Percentiles rank a stretch among this genome's conserved stretches.
phyloP scores from a whole-genome alignment of 2,329 filamentous ascomycete genomes.

The Fusarium robinianum region DNA sequence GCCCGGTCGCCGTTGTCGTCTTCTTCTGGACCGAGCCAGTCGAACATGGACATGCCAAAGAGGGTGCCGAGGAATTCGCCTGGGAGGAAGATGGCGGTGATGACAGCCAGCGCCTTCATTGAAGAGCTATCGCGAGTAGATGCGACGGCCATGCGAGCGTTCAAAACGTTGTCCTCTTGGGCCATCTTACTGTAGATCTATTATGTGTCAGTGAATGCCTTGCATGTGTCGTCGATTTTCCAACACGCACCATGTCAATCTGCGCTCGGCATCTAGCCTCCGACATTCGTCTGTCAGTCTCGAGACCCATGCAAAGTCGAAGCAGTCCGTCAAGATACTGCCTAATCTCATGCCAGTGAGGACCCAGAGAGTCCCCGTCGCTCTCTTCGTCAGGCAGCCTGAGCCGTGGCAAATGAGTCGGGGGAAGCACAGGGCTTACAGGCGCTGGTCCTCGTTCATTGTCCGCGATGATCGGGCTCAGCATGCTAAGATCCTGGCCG shows the following conservation, averaged over 20 bases:
- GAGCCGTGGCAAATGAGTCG: constrained; percentile 24
- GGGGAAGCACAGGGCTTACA: constrained; percentile 35
- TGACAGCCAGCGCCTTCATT: constrained; percentile 54
- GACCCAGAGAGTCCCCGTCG: constrained; percentile 39
- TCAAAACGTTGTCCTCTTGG: constrained; percentile 53
- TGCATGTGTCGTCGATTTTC: background rate
- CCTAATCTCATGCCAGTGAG: constrained; percentile 52
- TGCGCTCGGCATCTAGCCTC: constrained; percentile 52
- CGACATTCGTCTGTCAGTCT: constrained; percentile 52
- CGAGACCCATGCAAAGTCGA: constrained; percentile 50
- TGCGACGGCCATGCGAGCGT: constrained; percentile 47
- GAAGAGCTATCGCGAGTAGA: constrained; percentile 50
- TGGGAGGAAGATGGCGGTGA: constrained; percentile 53
- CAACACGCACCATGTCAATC: constrained; percentile 49
- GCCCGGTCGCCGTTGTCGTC: constrained; percentile 29
- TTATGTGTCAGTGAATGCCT: constrained; percentile 5
- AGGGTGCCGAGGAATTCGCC: constrained; percentile 53
- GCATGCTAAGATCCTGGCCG: constrained; percentile 33
- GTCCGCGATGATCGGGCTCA: constrained; percentile 32
- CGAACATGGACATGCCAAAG: constrained; percentile 54
- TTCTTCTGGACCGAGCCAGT: constrained; percentile 47
- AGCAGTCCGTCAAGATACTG: constrained; percentile 52
- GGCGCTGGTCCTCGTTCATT: constrained; percentile 31
- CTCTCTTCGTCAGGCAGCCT: constrained; percentile 18
- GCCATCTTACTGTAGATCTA: constrained; percentile 56